Evolutionary conservation across 2,329 filamentous ascomycete genomes (phyloP).

Genomic region (Aspergillus amoenus): DNA sequence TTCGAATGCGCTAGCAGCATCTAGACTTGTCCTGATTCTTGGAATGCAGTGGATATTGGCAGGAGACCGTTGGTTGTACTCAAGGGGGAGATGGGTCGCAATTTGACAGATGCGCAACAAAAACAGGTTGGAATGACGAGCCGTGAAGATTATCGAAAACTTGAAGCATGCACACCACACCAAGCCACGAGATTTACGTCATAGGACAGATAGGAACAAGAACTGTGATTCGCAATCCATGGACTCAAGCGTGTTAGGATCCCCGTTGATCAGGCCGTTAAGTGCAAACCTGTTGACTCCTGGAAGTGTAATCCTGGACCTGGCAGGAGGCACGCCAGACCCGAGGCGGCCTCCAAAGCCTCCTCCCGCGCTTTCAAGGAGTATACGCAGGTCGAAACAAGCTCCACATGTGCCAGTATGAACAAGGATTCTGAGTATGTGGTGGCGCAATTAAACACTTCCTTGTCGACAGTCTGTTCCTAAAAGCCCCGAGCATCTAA

Average conservation of each 20-base stretch:
- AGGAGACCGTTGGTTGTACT: background rate
- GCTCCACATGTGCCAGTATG: constrained; percentile 2
- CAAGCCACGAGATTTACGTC: background rate
- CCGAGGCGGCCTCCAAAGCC: background rate
- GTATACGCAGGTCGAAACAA: constrained; percentile 3
- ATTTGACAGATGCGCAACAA: background rate
- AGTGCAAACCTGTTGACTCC: background rate
- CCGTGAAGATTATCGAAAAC: background rate
- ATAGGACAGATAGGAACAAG: background rate
- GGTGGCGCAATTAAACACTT: constrained; percentile 3
- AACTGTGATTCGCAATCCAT: background rate
- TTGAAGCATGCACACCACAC: background rate
- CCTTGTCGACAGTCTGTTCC: background rate
- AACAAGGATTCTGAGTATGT: background rate
- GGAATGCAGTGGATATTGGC: background rate
- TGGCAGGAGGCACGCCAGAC: too few species aligned
- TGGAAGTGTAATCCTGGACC: too few species aligned
- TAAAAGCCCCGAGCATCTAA: constrained; percentile 1
- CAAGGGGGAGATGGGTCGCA: background rate
- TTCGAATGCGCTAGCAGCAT: background rate
- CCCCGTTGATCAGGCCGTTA: background rate
- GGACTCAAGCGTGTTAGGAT: background rate
- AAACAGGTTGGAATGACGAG: background rate
- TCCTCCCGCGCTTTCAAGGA: background rate
- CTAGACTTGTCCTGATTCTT: background rate